Evolutionary conservation across 192 early-diverging fungal genomes (phyloP), one percentile per base, ranked within the genome.

Genomic region (Gonapodya prolifera): DNA sequence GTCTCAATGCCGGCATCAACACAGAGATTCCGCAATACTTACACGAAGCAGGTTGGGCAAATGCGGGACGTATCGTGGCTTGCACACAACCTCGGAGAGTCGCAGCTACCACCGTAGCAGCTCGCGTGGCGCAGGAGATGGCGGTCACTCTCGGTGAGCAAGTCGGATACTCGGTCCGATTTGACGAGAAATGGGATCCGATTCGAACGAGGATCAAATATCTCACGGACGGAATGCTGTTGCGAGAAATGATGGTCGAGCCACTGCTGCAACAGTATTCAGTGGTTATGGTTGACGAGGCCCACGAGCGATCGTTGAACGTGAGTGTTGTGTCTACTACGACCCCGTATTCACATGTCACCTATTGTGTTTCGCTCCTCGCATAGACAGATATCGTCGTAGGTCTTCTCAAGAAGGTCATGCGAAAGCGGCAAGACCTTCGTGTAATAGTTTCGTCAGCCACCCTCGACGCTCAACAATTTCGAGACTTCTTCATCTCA

Each of bases 171-270:
- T 81, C 87, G 0, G 89, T 95, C 69, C 87, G 91, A 8, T 94
- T 94, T 69, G 92, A 95, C 34, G 90, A 91, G 69, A 84, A 83
- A 71, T 85, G 76, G 69, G 86, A 89, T 70, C 80, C 83, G 61
- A 82, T 79, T 23, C 77, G 78, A 1, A 89, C 90, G 0, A 77
- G 86, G 36, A 92, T 95, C 75, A 95, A 95, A 77, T 95, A 91
- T 85, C 88, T 95, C 91, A 92, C 92, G 2, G 94, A 93, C 78
- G 92, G 92, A 18, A 90, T 94, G 86, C 82, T 94, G n/a, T 92
- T 93, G 78, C 84, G 91, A 23, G 93, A 94, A 75, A 88, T 87
- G 0, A 82, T 94, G 36, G 80, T 91, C 75, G 93, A 94, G 81
- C 93, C 93, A 2, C 77, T 93, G 0, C 77, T 94, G 69, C 87